phyloP scores from a whole-genome alignment of 495 filamentous ascomycete genomes.

The Aspergillus olivimuriae region DNA sequence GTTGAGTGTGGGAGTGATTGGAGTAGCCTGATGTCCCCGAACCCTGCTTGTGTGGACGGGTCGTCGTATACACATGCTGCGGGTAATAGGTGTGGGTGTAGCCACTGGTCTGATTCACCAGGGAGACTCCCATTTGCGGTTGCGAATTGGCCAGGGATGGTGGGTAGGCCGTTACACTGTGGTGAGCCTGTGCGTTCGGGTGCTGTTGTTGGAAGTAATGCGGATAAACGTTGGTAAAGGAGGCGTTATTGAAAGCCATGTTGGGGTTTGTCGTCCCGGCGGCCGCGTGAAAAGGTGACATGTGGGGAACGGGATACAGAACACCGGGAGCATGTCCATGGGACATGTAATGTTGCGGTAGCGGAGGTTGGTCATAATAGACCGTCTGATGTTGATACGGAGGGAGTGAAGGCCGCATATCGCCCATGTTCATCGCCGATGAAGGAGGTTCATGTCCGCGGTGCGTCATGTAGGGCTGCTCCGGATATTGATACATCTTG shows the following conservation, averaged over 20 bases:
- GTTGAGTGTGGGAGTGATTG: too few species aligned
- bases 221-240: constrained; percentile 2
- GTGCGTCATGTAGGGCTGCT: constrained; percentile 13
- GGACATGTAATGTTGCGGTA: constrained; percentile 28
- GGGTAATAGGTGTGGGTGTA: too few species aligned
- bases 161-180: constrained; percentile 25
- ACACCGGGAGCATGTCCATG: constrained; percentile 20
- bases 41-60: too few species aligned
- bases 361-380: constrained; percentile 24
- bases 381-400: constrained; percentile 25
- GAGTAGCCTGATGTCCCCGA: too few species aligned
- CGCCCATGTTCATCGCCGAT: constrained; percentile 39
- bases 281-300: constrained; percentile 27
- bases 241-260: constrained; percentile 17
- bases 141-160: constrained; percentile 16
- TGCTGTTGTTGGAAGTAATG: constrained; percentile 14
- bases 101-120: too few species aligned
- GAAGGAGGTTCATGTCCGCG: constrained; percentile 21
- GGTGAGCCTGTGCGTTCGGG: constrained; percentile 16
- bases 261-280: constrained; percentile 11
- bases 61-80: too few species aligned
- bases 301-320: constrained; percentile 33
- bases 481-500: constrained; percentile 19
- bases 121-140: too few species aligned
- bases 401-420: constrained; percentile 41